Conservation (phyloP, 129 eudicot species). For the Flaveria linearis region DNA sequence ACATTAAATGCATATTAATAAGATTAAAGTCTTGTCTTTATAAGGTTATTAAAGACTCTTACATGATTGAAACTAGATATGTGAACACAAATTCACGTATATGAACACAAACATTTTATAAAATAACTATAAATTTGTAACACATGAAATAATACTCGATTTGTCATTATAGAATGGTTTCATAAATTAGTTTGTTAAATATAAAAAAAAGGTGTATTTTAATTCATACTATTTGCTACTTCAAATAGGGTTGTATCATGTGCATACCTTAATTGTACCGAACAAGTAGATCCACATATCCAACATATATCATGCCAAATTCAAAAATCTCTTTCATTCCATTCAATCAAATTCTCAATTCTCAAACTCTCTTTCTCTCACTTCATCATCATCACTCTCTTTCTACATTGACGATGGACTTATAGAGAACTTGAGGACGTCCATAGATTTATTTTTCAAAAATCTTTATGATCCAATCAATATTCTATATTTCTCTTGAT, state of each 20-base stretch:
- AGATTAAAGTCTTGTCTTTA: too few relatives aligned
- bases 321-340: conserved; percentile 10
- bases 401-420: conserved; percentile 2
- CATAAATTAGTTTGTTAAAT: too few relatives aligned
- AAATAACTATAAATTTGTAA: too few relatives aligned
- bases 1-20: too few relatives aligned
- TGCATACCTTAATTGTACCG: conserved; percentile 22
- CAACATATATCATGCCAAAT: conserved; percentile 21
- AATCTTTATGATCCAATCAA: conserved; percentile 40
- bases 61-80: too few relatives aligned
- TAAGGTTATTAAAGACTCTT: too few relatives aligned
- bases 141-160: too few relatives aligned
- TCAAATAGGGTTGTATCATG: conserved; percentile 8
- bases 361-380: background rate
- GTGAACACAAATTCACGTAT: too few relatives aligned
- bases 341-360: background rate
- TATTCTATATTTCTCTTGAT: conserved; percentile 37
- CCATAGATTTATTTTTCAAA: conserved; percentile 28
- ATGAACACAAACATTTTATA: too few relatives aligned
- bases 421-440: background rate
- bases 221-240: too few relatives aligned
- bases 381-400: conserved; percentile 7
- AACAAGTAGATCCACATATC: conserved; percentile 22
- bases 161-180: too few relatives aligned
- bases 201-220: too few relatives aligned